phyloP scores from a whole-genome alignment of 495 filamentous ascomycete species.

The Aspergillus kassunensis region DNA sequence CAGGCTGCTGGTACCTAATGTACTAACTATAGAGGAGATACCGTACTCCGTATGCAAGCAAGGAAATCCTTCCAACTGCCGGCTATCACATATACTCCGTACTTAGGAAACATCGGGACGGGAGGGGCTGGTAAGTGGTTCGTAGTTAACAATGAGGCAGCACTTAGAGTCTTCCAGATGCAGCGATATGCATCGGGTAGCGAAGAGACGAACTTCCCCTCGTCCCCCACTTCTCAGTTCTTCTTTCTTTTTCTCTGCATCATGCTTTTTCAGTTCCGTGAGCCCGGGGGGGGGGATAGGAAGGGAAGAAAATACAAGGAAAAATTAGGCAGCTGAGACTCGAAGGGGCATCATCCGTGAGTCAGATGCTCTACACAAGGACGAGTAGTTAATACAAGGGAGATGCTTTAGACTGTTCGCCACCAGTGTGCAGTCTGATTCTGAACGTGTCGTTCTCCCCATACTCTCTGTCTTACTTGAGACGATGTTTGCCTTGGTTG shows the following conservation, averaged over 20 bases:
- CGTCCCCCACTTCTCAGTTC: not conserved
- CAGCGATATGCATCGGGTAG: slow-evolving; percentile 1
- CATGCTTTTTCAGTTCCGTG: too few species aligned
- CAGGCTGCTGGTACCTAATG: too few species aligned
- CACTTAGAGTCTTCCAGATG: not conserved
- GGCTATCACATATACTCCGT: not conserved
- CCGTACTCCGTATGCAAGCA: too few species aligned
- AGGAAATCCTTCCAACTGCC: not conserved
- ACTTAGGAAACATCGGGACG: not conserved
- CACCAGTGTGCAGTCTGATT: not conserved
- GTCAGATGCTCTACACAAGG: slow-evolving; percentile 10
- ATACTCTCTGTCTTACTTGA: too few species aligned
- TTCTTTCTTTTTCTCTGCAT: not conserved
- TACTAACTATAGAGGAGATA: too few species aligned
- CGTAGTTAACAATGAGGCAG: too few species aligned
- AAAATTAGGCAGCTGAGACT: not conserved
- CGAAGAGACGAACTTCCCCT: not conserved
- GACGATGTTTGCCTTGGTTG: not conserved
- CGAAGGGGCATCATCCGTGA: slow-evolving; percentile 9
- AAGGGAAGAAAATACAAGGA: slow-evolving; percentile 5
- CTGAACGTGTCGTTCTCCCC: too few species aligned
- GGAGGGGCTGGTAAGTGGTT: too few species aligned
- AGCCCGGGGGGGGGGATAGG: too few species aligned
- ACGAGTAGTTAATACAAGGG: too few species aligned
- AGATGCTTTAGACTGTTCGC: slow-evolving; percentile 10